Evolutionary conservation across 169 alveolate species (phyloP).

Genomic region (Cryptosporidium ubiquitum): DNA sequence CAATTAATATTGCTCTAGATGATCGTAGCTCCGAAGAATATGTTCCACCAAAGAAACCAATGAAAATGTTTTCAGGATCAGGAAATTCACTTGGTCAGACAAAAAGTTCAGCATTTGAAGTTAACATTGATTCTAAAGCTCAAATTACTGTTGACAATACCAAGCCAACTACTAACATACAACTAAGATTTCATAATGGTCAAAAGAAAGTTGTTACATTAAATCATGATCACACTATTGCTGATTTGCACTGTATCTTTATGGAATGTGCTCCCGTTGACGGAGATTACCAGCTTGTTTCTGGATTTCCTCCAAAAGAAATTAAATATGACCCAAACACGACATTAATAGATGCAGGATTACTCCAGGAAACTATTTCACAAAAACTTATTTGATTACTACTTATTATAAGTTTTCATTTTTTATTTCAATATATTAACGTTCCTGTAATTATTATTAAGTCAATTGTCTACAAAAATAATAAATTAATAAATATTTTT

Average conservation of each 20-base stretch:
- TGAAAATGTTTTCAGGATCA: slow-evolving; percentile 82
- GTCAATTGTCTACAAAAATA: background rate
- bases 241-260: slow-evolving; percentile 81
- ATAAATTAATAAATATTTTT: background rate
- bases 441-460: background rate
- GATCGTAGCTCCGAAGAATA: slow-evolving; percentile 78
- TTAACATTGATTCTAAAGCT: slow-evolving; percentile 18
- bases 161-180: slow-evolving; percentile 83
- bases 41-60: slow-evolving; percentile 68
- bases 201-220: slow-evolving; percentile 81
- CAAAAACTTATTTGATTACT: slow-evolving; percentile 56
- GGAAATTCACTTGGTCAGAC: slow-evolving; percentile 80
- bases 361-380: slow-evolving; percentile 74
- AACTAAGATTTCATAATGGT: slow-evolving; percentile 89
- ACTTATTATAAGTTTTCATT: background rate
- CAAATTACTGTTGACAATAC: slow-evolving; percentile 76
- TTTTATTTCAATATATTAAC: background rate
- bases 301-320: slow-evolving; percentile 87
- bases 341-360: slow-evolving; percentile 77
- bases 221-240: slow-evolving; percentile 79
- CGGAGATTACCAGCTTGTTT: slow-evolving; percentile 82
- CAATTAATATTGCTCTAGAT: slow-evolving; percentile 76
- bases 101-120: slow-evolving; percentile 72
- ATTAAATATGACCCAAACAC: slow-evolving; percentile 56
- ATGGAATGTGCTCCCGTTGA: slow-evolving; percentile 88